Evolutionary conservation across 2,329 filamentous ascomycete genomes (phyloP), one percentile per base, ranked within the genome.

Genomic region (Davidsoniella eucalypti): DNA sequence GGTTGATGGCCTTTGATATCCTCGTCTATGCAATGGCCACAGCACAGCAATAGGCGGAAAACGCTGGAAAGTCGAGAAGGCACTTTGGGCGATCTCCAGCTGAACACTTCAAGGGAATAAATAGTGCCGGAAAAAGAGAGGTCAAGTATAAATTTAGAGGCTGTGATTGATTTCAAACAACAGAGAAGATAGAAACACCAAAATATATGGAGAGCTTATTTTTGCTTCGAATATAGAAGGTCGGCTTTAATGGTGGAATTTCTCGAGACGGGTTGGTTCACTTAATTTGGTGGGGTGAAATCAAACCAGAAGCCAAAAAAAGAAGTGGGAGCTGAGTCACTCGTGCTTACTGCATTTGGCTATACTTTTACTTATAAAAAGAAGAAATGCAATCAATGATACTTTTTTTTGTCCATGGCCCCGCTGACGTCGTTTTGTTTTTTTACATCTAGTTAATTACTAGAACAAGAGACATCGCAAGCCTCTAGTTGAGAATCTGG

Each of bases 381-480:
- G 21, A 18, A 33, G 33, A 16, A 17, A 25, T 14, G 43, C n/a
- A 29, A 44, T 25, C 29, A 33, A 10, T 10, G 12, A 33, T 33
- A 6, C 12, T 9, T 9, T 9, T 12, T 12, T 33, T 33, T 10
- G 9, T 12, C 29, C 8, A 2, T 9, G 16, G 44, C 29, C 44
- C 44, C 44, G 44, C 44, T 47, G 36, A 47, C 17, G 44, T 47
- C 33, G 9, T n/a, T 5, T 44, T 44, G 41, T 10, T 17, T 8
- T 25, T 23, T 9, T 12, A 33, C 8, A 12, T 12, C 8, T 33
- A 12, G 12, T 10, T 10, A 12, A 33, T 33, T 33, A 33, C 29
- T 33, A 33, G 8, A 12, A 33, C 2, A 33, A 10, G 29, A 9
- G 29, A 33, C 8, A 33, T 33, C 7, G 2, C 3, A 33, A 33